phyloP scores from a whole-genome alignment of 192 early-diverging fungal genomes.

The Linderina pennispora region DNA sequence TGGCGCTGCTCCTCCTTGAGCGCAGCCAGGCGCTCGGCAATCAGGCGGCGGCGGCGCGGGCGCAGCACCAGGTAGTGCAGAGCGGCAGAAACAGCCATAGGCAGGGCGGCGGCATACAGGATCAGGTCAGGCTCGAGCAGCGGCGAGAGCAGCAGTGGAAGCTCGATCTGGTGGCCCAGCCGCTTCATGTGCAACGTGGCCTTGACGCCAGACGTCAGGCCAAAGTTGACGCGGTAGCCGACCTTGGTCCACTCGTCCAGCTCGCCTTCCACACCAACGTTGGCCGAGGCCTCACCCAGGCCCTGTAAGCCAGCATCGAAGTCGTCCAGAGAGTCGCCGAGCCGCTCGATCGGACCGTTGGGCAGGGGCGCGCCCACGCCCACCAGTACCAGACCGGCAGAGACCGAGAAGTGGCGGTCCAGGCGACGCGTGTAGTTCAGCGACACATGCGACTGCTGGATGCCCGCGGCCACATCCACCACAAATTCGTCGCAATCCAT shows the following conservation, averaged over 20 bases:
- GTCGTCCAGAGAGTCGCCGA: constrained; percentile 2
- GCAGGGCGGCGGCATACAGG: constrained; percentile 49
- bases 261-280: constrained; percentile 7
- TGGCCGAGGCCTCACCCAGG: constrained; percentile 4
- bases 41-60: constrained; percentile 49
- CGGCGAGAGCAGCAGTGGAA: constrained; percentile 61
- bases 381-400: constrained; percentile 1
- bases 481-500: constrained; percentile 2
- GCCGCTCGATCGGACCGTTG: not conserved
- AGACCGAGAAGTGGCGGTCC: constrained; percentile 22
- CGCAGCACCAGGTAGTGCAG: constrained; percentile 55
- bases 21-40: constrained; percentile 44
- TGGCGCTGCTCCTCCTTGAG: constrained; percentile 60
- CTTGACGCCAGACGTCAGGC: constrained; percentile 53
- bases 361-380: constrained; percentile 7
- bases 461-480: constrained; percentile 7
- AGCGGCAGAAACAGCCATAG: constrained; percentile 46
- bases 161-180: constrained; percentile 58
- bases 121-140: constrained; percentile 51
- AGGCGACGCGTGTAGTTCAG: constrained; percentile 13
- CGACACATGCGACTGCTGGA: constrained; percentile 9
- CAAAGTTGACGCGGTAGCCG: constrained; percentile 55
- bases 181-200: constrained; percentile 56
- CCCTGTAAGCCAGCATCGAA: constrained; percentile 1
- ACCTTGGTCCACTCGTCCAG: constrained; percentile 41